Evolutionary conservation across 2,329 filamentous ascomycete species (phyloP).

Genomic region (Monosporascus sp.): DNA sequence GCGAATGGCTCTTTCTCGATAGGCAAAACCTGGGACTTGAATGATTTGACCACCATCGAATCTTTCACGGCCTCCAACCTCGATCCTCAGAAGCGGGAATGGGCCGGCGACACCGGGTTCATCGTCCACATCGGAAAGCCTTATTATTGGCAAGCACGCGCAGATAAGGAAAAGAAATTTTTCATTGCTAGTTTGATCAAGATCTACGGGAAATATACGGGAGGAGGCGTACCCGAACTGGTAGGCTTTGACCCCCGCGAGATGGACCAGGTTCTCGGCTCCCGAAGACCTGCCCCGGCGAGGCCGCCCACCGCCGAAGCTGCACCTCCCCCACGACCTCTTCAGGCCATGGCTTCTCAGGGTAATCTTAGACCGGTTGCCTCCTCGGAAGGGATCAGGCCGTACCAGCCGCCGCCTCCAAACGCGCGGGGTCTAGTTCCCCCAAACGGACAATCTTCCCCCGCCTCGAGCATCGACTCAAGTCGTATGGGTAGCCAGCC

Average conservation of each 20-base stretch:
- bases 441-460: constrained; percentile 40
- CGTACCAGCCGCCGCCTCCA: constrained; percentile 18
- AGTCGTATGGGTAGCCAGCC: constrained; percentile 35
- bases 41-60: constrained; percentile 79
- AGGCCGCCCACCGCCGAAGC: constrained; percentile 19
- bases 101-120: constrained; percentile 82
- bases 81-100: constrained; percentile 58
- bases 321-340: constrained; percentile 20
- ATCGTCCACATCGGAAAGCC: constrained; percentile 84
- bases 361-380: constrained; percentile 8
- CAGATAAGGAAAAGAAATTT: constrained; percentile 95
- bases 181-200: constrained; percentile 96
- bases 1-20: constrained; percentile 91
- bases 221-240: constrained; percentile 73
- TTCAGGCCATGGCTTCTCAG: constrained; percentile 7
- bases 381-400: constrained; percentile 13
- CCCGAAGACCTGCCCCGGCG: constrained; percentile 35
- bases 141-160: constrained; percentile 95
- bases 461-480: constrained; percentile 48
- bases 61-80: constrained; percentile 64
- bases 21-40: constrained; percentile 95
- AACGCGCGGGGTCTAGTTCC: constrained; percentile 28
- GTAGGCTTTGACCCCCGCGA: constrained; percentile 78
- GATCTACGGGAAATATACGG: constrained; percentile 94
- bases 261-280: constrained; percentile 66